phyloP scores from a whole-genome alignment of 345 rosid species.

The Turnera subulata region DNA sequence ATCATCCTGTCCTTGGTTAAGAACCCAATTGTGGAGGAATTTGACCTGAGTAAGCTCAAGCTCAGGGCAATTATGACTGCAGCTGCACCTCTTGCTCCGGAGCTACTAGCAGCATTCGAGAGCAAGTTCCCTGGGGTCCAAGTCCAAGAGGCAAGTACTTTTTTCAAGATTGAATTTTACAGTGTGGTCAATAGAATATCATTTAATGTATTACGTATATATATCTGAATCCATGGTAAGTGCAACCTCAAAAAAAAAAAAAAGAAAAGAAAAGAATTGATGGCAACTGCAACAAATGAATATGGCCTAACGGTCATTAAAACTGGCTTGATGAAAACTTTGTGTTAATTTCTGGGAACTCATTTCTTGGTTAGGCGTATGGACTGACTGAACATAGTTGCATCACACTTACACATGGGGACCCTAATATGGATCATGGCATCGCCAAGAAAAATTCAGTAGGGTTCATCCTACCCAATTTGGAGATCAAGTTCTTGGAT shows the following conservation, averaged over 20 bases:
- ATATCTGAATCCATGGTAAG: too few species aligned
- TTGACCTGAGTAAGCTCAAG: slow-evolving; percentile 73
- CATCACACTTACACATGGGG: slow-evolving; percentile 81
- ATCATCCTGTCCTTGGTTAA: slow-evolving; percentile 71
- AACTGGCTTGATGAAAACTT: too few species aligned
- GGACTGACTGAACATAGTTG: slow-evolving; percentile 98
- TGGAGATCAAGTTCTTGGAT: slow-evolving; percentile 81
- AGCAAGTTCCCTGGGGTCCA: slow-evolving; percentile 72
- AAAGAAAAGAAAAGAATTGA: too few species aligned
- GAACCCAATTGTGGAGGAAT: slow-evolving; percentile 79
- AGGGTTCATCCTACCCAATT: slow-evolving; percentile 80
- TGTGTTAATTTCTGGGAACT: too few species aligned
- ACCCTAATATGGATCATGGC: slow-evolving; percentile 45
- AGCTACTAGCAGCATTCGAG: slow-evolving; percentile 60
- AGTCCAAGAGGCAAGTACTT: slow-evolving; percentile 67
- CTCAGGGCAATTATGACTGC: slow-evolving; percentile 84
- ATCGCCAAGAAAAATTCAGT: slow-evolving; percentile 78
- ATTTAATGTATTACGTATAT: too few species aligned
- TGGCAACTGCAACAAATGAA: too few species aligned
- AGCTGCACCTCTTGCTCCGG: slow-evolving; percentile 88
- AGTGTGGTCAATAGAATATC: too few species aligned
- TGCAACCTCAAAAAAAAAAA: too few species aligned
- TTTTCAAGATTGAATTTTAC: not conserved
- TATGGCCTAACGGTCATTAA: too few species aligned
- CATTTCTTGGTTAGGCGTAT: slow-evolving; percentile 50